These are phyloP conservation scores for Boletus reticuloceps DNA, from an alignment of 768 basidiomycete species.

Conservation along the genomic window DNA sequence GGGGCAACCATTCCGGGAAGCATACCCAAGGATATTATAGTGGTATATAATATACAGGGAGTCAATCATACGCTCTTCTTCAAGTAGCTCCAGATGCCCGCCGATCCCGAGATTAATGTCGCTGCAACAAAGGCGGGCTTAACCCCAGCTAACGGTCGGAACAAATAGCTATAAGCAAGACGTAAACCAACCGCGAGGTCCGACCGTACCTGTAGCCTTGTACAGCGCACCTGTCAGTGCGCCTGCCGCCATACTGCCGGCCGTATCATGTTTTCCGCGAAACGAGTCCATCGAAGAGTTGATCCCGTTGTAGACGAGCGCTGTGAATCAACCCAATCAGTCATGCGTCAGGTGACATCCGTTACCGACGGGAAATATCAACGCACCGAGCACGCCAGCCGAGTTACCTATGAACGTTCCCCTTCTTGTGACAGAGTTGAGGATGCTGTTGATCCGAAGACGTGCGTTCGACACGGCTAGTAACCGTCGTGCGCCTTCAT, in stretches of 20 bases:
- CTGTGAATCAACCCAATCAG: constrained; percentile 44
- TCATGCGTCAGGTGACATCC: constrained; percentile 32
- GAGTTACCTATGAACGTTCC: constrained; percentile 99
- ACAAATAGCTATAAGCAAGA: constrained; percentile 37
- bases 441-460: constrained; percentile 92
- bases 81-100: constrained; percentile 93
- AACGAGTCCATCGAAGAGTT: constrained; percentile 90
- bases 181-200: constrained; percentile 32
- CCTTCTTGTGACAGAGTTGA: constrained; percentile 95
- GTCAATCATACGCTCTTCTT: constrained; percentile 80
- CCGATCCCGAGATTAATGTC: constrained; percentile 82
- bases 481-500: constrained; percentile 88
- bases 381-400: constrained; percentile 93
- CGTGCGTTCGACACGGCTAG: constrained; percentile 82
- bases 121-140: constrained; percentile 88
- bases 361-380: constrained; percentile 32
- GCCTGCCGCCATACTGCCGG: constrained; percentile 91
- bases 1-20: constrained; percentile 8
- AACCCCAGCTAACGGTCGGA: constrained; percentile 73
- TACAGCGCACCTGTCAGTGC: constrained; percentile 87
- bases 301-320: constrained; percentile 93
- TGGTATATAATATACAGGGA: constrained; percentile 38
- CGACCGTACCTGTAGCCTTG: constrained; percentile 85
- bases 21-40: constrained; percentile 49
- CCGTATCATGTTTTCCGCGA: constrained; percentile 88